Base-by-base conservation (phyloP, 768 basidiomycete species). In the Lactifluus volemus region DNA sequence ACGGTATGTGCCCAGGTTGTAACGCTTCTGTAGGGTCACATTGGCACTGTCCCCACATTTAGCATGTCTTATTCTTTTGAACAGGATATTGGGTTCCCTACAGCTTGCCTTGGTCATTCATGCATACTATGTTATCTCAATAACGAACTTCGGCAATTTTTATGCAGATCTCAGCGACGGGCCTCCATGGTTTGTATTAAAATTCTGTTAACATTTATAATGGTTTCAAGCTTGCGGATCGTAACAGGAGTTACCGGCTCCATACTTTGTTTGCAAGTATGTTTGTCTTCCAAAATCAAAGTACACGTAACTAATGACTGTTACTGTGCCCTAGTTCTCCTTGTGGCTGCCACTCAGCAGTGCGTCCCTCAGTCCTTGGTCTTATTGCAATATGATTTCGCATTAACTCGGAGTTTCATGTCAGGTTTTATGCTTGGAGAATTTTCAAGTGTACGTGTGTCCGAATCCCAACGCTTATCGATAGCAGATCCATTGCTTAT, bases 361-460 rank as follows among this genome's bases (percentile, higher is more conserved):
- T 58, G 50, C 9, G 57, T 34, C 8, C 25, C 19, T 1, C 29
- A 14, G 14, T 25, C 6, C 17, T 30, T 10, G 21, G 21, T 58
- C 49, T 9, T 21, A 21, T n/a, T 32, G 3, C 29, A 6, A 1
- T 39, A 34, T 44, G 29, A 42, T 29, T 48, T 9, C 25, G 8
- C 29, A 14, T 44, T 34, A 1, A 5, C 32, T 34, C 9, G 1
- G 8, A 48, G 19, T 34, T 10, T 41, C 48, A 5, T 42, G 10
- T 12, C 41, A 58, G 57, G 39, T 58, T 58, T 44, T 58, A 58
- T 12, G 57, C 57, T 30, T 58, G 49, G 57, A 58, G 57, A 44
- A 58, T 58, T 15, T 51, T 51, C 19, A 8, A 17, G 5, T 17
- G 57, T 58, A 36, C 4, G 57, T 19, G 12, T 25, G 11, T 34